Evolutionary conservation across 495 filamentous ascomycete genomes (phyloP).

Genomic region (Aspergillus kassunensis): DNA sequence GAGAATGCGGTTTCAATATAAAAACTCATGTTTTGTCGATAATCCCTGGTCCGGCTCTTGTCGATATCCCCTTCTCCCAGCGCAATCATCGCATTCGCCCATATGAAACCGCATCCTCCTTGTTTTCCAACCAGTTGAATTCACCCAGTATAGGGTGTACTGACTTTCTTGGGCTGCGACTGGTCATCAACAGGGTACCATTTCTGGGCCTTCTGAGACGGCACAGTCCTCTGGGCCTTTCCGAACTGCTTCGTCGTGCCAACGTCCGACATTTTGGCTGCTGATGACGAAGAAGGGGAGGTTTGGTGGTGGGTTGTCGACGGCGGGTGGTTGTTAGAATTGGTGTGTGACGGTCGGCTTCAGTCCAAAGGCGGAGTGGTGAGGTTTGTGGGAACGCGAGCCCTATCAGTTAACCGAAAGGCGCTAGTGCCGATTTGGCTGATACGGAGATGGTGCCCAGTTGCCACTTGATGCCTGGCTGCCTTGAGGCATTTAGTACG

Average conservation of each 20-base stretch:
- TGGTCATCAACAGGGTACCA: slow-evolving; percentile 99
- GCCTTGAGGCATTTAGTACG: slow-evolving; percentile 19
- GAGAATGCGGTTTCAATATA: slow-evolving; percentile 26
- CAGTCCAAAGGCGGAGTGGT: slow-evolving; percentile 29
- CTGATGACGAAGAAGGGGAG: slow-evolving; percentile 42
- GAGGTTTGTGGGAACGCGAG: slow-evolving; percentile 36
- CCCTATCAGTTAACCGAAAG: slow-evolving; percentile 36
- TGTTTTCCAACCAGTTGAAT: slow-evolving; percentile 15
- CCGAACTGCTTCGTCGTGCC: slow-evolving; percentile 90
- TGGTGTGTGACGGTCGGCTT: slow-evolving; percentile 28
- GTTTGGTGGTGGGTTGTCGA: slow-evolving; percentile 42
- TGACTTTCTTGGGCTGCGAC: slow-evolving; percentile 85
- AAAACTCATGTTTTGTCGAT: slow-evolving; percentile 13
- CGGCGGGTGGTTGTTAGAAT: slow-evolving; percentile 46
- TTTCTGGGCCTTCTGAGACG: slow-evolving; percentile 90
- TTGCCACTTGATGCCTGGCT: slow-evolving; percentile 12
- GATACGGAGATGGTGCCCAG: slow-evolving; percentile 1
- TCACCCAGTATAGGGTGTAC: slow-evolving; percentile 32
- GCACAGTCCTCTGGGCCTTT: slow-evolving; percentile 90
- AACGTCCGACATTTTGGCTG: slow-evolving; percentile 63
- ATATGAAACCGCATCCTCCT: slow-evolving; percentile 23
- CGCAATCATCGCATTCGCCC: slow-evolving; percentile 36
- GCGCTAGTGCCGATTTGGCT: slow-evolving; percentile 32
- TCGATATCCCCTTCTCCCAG: slow-evolving; percentile 15
- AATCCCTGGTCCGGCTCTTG: slow-evolving; percentile 7